A percentile compares a stretch with the other conserved stretches of the same genome.
Conservation (phyloP, 208 protist species). For the Trypanosoma rangeli region DNA sequence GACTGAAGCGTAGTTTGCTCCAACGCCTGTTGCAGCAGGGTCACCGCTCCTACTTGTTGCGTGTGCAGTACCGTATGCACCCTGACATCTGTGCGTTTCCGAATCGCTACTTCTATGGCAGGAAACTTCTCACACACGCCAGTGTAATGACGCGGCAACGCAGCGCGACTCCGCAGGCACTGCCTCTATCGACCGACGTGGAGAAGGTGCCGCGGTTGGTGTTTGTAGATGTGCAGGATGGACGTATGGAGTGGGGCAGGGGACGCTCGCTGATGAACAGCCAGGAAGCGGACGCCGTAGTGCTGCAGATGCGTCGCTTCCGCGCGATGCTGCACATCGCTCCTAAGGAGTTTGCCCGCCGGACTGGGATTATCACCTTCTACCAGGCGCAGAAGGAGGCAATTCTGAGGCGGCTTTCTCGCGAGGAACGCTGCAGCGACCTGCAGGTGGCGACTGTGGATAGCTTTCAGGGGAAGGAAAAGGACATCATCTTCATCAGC, state of each 20-base stretch:
- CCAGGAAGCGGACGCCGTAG: slow-evolving; percentile 57
- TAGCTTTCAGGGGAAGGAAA: slow-evolving; percentile 94
- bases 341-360: slow-evolving; percentile 47
- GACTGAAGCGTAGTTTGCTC: slow-evolving; percentile 67
- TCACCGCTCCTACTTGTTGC: slow-evolving; percentile 58
- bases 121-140: slow-evolving; percentile 48
- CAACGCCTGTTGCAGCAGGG: slow-evolving; percentile 73
- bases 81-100: slow-evolving; percentile 85
- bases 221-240: slow-evolving; percentile 65
- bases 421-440: slow-evolving; percentile 51
- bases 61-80: slow-evolving; percentile 92
- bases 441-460: slow-evolving; percentile 91
- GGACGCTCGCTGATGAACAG: slow-evolving; percentile 45
- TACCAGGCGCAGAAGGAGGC: slow-evolving; percentile 69
- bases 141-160: slow-evolving; percentile 33
- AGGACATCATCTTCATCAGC: slow-evolving; percentile 92
- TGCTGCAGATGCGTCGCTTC: slow-evolving; percentile 71
- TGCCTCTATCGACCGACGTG: slow-evolving; percentile 25
- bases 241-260: slow-evolving; percentile 48
- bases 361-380: slow-evolving; percentile 83
- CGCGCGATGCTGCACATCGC: slow-evolving; percentile 49
- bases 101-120: slow-evolving; percentile 78
- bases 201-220: slow-evolving; percentile 46
- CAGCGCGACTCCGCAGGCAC: neutral
- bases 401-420: slow-evolving; percentile 43